Base-by-base conservation (phyloP, 2,329 filamentous ascomycete genomes). In the Paraconiothyrium sp. region DNA sequence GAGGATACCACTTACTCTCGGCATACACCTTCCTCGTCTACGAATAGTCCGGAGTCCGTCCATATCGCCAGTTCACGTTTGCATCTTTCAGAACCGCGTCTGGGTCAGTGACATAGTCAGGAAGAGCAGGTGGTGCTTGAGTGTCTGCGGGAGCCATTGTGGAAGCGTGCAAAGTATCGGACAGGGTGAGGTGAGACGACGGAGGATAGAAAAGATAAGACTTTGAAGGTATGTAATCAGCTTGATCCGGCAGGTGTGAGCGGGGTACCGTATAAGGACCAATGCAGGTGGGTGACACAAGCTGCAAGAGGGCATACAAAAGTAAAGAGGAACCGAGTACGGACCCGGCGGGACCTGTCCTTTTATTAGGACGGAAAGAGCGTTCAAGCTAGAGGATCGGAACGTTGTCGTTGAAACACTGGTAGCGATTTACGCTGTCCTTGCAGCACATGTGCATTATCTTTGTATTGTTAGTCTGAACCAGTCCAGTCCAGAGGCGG, bases 11-110 rank as follows among this genome's bases (percentile, higher is more conserved):
- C 84, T 76, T 75, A 90, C 88, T 87, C 69, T 88, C 80, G 64
- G 81, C 79, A 73, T 83, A 90, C 47, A 87, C 82, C 60, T 84
- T 83, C 41, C 89, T 81, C 2, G 88, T 90, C 71, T 88, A 89
- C 41, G 82, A 83, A 74, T 91, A 91, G 71, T 90, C 88, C 1
- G 89, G 89, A 44, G 86, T 82, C 57, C 78, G 77, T 10, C 86
- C 86, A 75, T 89, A 86, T 49, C 88, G 81, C 88, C 88, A 90
- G 58, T 82, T 80, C 11, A 84, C 85, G 11, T 83, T 75, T 51
- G 73, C 68, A 65, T 88, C 86, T 55, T 83, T 81, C 54, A 88
- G 79, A 49, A 88, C 85, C 27, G 87, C 86, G 72, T 89, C 84
- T 0, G 85, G 83, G 64, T 87, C 83, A 20, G 84, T 80, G 57